Evolutionary conservation across 805 yeast genomes (phyloP).

Genomic region (Metschnikowia vanudenii): DNA sequence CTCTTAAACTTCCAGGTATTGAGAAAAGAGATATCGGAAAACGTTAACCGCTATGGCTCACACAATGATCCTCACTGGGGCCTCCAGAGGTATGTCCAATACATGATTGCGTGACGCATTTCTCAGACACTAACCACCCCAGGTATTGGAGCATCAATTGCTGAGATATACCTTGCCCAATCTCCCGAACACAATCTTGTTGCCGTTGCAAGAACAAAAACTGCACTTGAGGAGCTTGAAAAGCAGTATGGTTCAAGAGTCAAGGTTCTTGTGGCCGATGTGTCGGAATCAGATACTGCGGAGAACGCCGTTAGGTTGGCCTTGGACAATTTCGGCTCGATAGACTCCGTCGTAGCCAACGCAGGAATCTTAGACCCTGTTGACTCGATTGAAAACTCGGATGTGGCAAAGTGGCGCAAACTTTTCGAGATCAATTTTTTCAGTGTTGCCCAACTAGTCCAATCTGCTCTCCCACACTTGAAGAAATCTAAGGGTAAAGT

Average conservation of each 20-base stretch:
- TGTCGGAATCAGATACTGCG: constrained; percentile 43
- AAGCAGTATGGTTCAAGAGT: constrained; percentile 51
- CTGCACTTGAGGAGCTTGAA: constrained; percentile 43
- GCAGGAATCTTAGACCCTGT: constrained; percentile 89
- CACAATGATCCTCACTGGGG: constrained; percentile 24
- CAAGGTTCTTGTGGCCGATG: constrained; percentile 57
- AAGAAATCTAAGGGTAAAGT: constrained; percentile 56
- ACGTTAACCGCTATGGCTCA: constrained; percentile 15
- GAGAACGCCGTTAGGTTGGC: constrained; percentile 45
- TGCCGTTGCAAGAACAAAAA: constrained; percentile 70
- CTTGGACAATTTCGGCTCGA: constrained; percentile 48
- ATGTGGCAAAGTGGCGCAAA: constrained; percentile 56
- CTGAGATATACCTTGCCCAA: constrained; percentile 45
- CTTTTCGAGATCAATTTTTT: constrained; percentile 78
- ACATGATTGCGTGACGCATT: constrained; percentile 3
- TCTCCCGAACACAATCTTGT: constrained; percentile 45
- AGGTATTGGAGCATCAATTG: constrained; percentile 84
- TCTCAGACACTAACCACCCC: constrained; percentile 33
- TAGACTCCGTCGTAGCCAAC: constrained; percentile 69
- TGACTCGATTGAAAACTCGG: constrained; percentile 48
- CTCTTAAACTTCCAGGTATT: background rate
- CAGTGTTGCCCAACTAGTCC: constrained; percentile 62
- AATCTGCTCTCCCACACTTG: constrained; percentile 56
- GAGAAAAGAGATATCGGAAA: background rate
- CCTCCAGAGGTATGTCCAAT: constrained; percentile 21